Evolutionary conservation across 2,329 filamentous ascomycete species (phyloP).

Genomic region (Colletotrichum scovillei): DNA sequence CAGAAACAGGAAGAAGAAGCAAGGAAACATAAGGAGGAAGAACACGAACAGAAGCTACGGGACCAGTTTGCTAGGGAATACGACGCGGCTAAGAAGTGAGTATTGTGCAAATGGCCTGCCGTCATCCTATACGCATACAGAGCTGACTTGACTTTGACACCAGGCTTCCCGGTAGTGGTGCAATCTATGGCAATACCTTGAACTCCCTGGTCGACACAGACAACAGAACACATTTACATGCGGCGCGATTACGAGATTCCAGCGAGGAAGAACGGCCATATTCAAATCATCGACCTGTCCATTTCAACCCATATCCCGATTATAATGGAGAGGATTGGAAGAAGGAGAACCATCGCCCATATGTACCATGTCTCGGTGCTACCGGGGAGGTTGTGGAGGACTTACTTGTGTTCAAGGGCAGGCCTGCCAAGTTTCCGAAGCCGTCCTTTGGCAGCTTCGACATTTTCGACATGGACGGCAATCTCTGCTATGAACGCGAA

Average conservation of each 20-base stretch:
- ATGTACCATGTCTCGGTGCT: conserved; percentile 74
- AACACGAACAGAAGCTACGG: conserved; percentile 43
- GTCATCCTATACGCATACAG: neutral
- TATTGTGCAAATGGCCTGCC: conserved; percentile 21
- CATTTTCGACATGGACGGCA: conserved; percentile 68
- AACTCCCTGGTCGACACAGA: conserved; percentile 56
- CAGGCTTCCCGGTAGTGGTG: conserved; percentile 58
- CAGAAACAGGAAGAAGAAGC: conserved; percentile 14
- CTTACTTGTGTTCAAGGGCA: conserved; percentile 71
- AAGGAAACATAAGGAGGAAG: conserved; percentile 1
- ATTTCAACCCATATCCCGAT: conserved; percentile 77
- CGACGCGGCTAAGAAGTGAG: conserved; percentile 53
- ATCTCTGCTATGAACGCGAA: conserved; percentile 75
- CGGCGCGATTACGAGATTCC: conserved; percentile 24
- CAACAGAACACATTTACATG: conserved; percentile 45
- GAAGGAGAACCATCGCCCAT: conserved; percentile 63
- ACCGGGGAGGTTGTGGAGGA: conserved; percentile 70
- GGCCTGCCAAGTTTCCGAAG: conserved; percentile 67
- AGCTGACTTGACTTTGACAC: neutral
- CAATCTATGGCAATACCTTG: conserved; percentile 68
- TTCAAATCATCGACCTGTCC: conserved; percentile 59
- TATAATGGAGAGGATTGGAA: conserved; percentile 75
- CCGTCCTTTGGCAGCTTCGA: conserved; percentile 73
- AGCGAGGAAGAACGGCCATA: conserved; percentile 42
- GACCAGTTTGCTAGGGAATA: conserved; percentile 47